Evolutionary conservation across 1,284 basidiomycete species (phyloP).

Genomic region (Porphyrellus sp.): DNA sequence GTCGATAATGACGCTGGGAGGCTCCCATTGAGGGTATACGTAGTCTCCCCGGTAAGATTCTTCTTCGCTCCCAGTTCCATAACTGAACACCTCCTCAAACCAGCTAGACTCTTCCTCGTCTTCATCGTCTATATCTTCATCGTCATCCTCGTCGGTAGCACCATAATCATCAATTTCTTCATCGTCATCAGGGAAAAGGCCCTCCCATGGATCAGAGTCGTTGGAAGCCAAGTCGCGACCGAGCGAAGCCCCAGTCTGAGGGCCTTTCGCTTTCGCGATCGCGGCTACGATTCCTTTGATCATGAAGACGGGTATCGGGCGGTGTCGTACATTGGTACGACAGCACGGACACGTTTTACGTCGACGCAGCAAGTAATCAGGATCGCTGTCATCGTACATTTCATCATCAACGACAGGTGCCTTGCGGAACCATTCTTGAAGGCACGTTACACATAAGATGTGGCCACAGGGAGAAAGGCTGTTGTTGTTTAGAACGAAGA

Average conservation of each 20-base stretch:
- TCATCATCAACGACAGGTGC: constrained; percentile 56
- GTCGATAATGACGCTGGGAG: constrained; percentile 43
- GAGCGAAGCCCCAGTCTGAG: constrained; percentile 15
- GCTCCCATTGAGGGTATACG: constrained; percentile 52
- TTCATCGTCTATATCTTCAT: constrained; percentile 33
- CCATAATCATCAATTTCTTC: constrained; percentile 42
- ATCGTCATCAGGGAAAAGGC: constrained; percentile 53
- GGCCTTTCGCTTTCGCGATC: constrained; percentile 41
- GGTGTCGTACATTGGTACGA: constrained; percentile 50
- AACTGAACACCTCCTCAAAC: constrained; percentile 36
- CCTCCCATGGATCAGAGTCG: constrained; percentile 62
- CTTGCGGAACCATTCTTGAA: constrained; percentile 72
- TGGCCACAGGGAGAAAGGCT: constrained; percentile 74
- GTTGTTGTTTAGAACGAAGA: constrained; percentile 4
- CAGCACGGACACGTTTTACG: constrained; percentile 71
- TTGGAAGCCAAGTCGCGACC: constrained; percentile 29
- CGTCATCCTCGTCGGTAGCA: constrained; percentile 35
- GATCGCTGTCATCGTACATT: constrained; percentile 50
- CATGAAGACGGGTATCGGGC: constrained; percentile 65
- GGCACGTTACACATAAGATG: constrained; percentile 61
- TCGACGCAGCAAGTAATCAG: constrained; percentile 51
- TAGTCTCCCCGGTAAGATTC: constrained; percentile 40
- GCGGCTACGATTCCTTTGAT: constrained; percentile 56
- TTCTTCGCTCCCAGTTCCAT: constrained; percentile 37
- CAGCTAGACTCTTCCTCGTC: constrained; percentile 34